Percentiles rank a stretch among this genome's conserved stretches.
These are phyloP conservation scores for Tieghemiomyces parasiticus DNA, from an alignment of 192 early-diverging fungal species.

Conservation along the genomic window DNA sequence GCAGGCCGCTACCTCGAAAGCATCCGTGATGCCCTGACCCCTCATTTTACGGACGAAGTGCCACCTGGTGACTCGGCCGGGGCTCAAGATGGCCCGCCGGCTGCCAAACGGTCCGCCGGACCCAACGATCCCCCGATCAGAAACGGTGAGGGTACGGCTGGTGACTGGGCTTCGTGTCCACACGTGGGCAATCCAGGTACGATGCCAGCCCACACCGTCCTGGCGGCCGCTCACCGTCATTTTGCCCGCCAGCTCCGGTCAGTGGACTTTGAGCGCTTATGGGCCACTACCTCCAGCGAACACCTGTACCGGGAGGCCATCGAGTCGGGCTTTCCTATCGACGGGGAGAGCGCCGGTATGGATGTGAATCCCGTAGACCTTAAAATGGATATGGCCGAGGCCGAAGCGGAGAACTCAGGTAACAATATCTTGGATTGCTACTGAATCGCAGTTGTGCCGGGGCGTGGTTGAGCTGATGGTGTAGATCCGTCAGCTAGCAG, in stretches of 20 bases:
- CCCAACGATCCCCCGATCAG: too few species aligned
- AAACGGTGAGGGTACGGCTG: neutral
- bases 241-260: neutral
- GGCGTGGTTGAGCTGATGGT: too few species aligned
- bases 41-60: neutral
- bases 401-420: neutral
- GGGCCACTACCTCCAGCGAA: conserved; percentile 1
- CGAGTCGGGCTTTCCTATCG: neutral
- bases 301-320: conserved; percentile 7
- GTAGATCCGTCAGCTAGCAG: too few species aligned
- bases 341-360: neutral
- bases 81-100: too few species aligned
- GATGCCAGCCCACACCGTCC: too few species aligned
- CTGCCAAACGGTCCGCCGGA: too few species aligned
- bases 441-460: too few species aligned
- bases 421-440: conserved; percentile 8
- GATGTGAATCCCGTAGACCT: neutral
- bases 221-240: too few species aligned
- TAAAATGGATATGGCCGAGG: neutral
- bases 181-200: too few species aligned
- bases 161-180: neutral
- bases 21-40: neutral
- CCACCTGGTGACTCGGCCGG: neutral
- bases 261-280: neutral
- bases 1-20: neutral